Conservation (phyloP, 192 early-diverging fungal species). For the Backusella morwellensis region DNA sequence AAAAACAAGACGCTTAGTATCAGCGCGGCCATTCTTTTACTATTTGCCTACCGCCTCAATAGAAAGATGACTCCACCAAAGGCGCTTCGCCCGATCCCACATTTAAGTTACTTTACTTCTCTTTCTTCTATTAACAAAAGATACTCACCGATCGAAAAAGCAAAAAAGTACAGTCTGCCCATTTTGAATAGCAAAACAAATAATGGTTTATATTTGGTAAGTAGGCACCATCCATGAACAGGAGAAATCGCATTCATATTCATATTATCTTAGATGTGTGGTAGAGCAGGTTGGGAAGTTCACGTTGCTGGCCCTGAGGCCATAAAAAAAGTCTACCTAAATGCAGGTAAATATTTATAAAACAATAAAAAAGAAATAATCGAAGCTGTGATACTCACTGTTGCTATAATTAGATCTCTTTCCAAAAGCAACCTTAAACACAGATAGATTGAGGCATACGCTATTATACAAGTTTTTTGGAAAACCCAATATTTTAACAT, state of each 20-base stretch:
- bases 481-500: neutral
- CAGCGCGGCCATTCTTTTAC: neutral
- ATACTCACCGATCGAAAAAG: neutral
- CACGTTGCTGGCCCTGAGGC: neutral
- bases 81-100: neutral
- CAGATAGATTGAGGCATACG: neutral
- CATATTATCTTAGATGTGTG: neutral
- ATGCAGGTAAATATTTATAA: neutral
- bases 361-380: neutral
- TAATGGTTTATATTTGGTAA: neutral
- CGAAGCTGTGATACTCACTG: neutral
- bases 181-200: neutral
- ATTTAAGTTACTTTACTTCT: neutral
- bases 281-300: neutral
- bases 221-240: neutral
- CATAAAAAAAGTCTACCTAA: neutral
- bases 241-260: neutral
- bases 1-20: neutral
- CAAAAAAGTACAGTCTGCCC: neutral
- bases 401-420: neutral
- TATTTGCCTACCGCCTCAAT: neutral
- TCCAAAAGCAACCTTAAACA: neutral
- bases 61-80: neutral
- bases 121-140: no score
- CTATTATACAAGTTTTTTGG: slow-evolving; percentile 5